Conservation (phyloP, 257 asterid species). For the Knoxia roxburghii region DNA sequence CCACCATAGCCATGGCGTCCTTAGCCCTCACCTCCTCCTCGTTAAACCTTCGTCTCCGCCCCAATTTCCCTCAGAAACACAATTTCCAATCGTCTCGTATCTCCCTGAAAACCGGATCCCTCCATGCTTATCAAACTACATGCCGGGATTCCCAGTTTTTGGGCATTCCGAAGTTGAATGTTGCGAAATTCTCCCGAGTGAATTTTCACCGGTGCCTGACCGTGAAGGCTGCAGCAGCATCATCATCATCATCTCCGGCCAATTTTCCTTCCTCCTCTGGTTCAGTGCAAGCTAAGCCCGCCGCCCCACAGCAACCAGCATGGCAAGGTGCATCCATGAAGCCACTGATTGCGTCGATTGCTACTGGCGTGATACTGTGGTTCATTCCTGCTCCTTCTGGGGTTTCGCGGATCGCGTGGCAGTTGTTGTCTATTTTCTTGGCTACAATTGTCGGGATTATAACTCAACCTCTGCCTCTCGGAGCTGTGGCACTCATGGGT, state of each 20-base stretch:
- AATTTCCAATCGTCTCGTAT: conserved; percentile 9
- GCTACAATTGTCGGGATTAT: conserved; percentile 94
- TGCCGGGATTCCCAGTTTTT: conserved; percentile 6
- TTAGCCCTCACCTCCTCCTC: conserved; percentile 45
- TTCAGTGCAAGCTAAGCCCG: conserved; percentile 9
- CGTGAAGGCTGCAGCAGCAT: conserved; percentile 28
- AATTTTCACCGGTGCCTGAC: conserved; percentile 7
- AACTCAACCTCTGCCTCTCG: conserved; percentile 85
- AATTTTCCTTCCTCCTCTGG: not conserved
- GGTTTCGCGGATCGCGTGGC: conserved; percentile 78
- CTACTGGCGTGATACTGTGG: conserved; percentile 77
- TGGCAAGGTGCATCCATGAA: conserved; percentile 84
- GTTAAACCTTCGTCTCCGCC: conserved; percentile 51
- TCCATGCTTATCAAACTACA: not conserved
- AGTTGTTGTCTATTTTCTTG: conserved; percentile 67
- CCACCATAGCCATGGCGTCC: conserved; percentile 46
- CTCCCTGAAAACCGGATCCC: conserved; percentile 6
- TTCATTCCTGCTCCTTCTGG: conserved; percentile 76
- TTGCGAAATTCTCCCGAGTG: not conserved
- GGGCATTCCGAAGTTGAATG: not conserved
- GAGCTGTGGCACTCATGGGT: conserved; percentile 91
- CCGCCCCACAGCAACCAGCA: no score
- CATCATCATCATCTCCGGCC: conserved; percentile 17
- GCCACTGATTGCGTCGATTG: conserved; percentile 69
- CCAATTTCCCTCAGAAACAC: conserved; percentile 20